Base-by-base conservation (phyloP, 2,329 filamentous ascomycete species). In the Exophiala oligosperma region DNA sequence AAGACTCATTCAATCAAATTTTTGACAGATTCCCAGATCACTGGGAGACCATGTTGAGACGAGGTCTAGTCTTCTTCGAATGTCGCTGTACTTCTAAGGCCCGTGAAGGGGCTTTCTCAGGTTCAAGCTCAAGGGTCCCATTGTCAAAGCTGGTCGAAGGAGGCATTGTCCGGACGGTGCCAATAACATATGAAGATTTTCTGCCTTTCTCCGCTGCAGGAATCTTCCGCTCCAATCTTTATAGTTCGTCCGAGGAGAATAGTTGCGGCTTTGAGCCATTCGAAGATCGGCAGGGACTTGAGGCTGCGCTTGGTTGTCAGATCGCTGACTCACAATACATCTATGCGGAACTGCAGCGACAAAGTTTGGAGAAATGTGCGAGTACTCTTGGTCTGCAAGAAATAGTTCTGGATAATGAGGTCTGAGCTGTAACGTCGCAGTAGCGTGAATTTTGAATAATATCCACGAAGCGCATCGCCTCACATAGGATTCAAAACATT, bases 171-270 rank as follows among this genome's bases (percentile, higher is more conserved):
- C 64, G 71, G 40, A 72, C 70, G 4, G 65, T 73, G 2, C 77
- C 81, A 1, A 73, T 83, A 17, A 81, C 76, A 0, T 83, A 83
- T 56, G 81, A 83, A 57, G 81, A 83, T 54, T 83, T 83, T 49
- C 68, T 83, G 3, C 81, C 81, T 0, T 67, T 83, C 1, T 81
- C 78, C 1, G 81, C 80, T 0, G 80, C 78, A 0, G 80, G 80
- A 0, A 83, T 83, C 40, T 81, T 81, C 60, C 74, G 74, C 40
- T 79, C 77, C 0, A 81, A 79, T 21, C 64, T 79, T 41, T 43
- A 57, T 7, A 28, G 26, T 3, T 29, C 28, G 6, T 24, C 44
- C 12, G n/a, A 24, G 24, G 44, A 48, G 12, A 24, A 41, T 11
- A 14, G 4, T 4, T 21, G 17, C 12, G 17, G 12, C 17, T 41